Percentiles rank a stretch among this genome's conserved stretches.
Evolutionary conservation across 1,284 basidiomycete genomes (phyloP).

Genomic region (Leucocoprinus gongylophorus): DNA sequence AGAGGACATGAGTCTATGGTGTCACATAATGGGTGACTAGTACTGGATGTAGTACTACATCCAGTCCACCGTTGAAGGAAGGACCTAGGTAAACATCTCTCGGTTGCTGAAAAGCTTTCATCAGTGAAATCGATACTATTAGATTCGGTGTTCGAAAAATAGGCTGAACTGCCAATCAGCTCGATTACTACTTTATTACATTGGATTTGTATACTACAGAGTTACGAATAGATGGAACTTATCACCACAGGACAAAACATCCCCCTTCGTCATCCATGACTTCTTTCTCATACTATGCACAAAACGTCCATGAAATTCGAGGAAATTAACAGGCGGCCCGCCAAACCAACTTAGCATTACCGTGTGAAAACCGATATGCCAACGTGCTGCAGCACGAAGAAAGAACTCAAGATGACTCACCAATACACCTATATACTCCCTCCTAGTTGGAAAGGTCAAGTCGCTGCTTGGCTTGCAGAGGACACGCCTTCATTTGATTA

Average conservation of each 20-base stretch:
- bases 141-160: too few species aligned
- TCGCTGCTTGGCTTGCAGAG: constrained; percentile 84
- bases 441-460: constrained; percentile 82
- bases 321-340: constrained; percentile 32
- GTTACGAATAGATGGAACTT: constrained; percentile 22
- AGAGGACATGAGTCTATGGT: too few species aligned
- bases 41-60: too few species aligned
- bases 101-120: constrained; percentile 21
- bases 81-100: constrained; percentile 32
- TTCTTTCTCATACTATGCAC: constrained; percentile 27
- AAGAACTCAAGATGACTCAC: constrained; percentile 14
- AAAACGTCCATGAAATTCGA: constrained; percentile 30
- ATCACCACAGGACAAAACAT: too few species aligned
- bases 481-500: constrained; percentile 98
- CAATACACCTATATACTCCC: constrained; percentile 72
- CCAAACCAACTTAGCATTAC: constrained; percentile 20
- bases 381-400: constrained; percentile 27
- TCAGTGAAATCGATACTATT: too few species aligned
- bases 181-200: neutral
- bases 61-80: constrained; percentile 17
- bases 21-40: too few species aligned
- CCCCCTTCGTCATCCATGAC: constrained; percentile 35
- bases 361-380: constrained; percentile 27
- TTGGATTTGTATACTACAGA: neutral
- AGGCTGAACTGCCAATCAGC: constrained; percentile 17